phyloP scores from a whole-genome alignment of 2,329 filamentous ascomycete genomes.

The Didymella arachidicola region DNA sequence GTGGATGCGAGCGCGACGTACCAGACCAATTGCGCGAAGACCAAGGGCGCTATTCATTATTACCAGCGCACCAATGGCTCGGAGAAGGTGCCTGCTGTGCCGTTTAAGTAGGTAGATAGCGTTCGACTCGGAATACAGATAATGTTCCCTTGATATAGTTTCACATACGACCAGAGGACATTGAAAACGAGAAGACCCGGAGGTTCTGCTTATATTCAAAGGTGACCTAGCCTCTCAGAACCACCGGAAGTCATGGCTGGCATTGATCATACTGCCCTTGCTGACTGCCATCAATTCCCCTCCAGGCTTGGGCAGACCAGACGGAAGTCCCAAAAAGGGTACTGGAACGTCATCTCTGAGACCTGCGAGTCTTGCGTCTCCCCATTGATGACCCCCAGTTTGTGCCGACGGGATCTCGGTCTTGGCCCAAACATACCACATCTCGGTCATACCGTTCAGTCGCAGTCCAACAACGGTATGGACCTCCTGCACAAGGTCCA shows the following conservation, averaged over 20 bases:
- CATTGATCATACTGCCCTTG: slow-evolving; percentile 32
- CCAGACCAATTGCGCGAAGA: slow-evolving; percentile 64
- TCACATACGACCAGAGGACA: no score
- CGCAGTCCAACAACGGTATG: slow-evolving; percentile 39
- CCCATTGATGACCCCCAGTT: slow-evolving; percentile 24
- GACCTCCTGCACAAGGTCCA: slow-evolving; percentile 22
- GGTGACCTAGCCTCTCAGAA: neutral
- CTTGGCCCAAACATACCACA: slow-evolving; percentile 36
- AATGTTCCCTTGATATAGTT: no score
- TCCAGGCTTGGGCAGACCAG: slow-evolving; percentile 21
- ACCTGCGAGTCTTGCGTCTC: slow-evolving; percentile 32
- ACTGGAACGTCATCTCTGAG: slow-evolving; percentile 34
- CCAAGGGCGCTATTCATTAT: slow-evolving; percentile 63
- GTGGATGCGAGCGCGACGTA: slow-evolving; percentile 58
- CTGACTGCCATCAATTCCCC: slow-evolving; percentile 25
- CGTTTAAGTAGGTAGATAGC: slow-evolving; percentile 19
- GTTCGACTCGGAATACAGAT: no score
- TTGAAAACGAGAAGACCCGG: no score
- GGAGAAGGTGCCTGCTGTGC: slow-evolving; percentile 39
- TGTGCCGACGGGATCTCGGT: neutral
- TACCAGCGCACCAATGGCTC: slow-evolving; percentile 59
- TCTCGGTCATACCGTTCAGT: slow-evolving; percentile 37
- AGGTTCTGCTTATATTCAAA: slow-evolving; percentile 5
- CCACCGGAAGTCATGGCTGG: neutral
- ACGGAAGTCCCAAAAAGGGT: slow-evolving; percentile 28